Evolutionary conservation across 495 filamentous ascomycete species (phyloP).

Genomic region (Aspergillus leporis): DNA sequence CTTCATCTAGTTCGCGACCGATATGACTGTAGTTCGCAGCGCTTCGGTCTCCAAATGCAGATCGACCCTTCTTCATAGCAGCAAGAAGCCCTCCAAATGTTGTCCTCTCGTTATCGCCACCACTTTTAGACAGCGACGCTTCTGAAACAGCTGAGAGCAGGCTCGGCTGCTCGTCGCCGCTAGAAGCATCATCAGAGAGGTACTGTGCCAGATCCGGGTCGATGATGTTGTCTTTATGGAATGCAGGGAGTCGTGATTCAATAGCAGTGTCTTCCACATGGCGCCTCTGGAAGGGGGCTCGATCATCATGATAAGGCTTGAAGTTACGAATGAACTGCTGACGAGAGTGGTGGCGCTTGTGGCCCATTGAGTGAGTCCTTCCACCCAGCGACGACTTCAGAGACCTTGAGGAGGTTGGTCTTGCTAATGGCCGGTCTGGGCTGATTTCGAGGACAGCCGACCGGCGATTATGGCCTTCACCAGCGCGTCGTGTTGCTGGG

Average conservation of each 20-base stretch:
- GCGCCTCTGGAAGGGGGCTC: conserved; percentile 86
- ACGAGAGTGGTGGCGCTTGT: conserved; percentile 83
- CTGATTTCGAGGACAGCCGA: conserved; percentile 93
- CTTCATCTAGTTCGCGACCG: conserved; percentile 61
- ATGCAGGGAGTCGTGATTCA: conserved; percentile 76
- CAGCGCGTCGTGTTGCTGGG: conserved; percentile 79
- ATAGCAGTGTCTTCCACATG: conserved; percentile 60
- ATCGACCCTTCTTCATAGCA: conserved; percentile 71
- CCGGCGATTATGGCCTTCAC: conserved; percentile 75
- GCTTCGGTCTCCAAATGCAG: conserved; percentile 70
- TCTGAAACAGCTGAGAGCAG: conserved; percentile 73
- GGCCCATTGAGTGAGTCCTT: conserved; percentile 67
- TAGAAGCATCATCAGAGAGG: conserved; percentile 92
- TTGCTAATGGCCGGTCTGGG: conserved; percentile 65
- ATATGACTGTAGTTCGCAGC: conserved; percentile 60
- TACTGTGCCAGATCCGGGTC: conserved; percentile 94
- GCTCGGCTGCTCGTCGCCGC: conserved; percentile 87
- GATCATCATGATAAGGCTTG: conserved; percentile 65
- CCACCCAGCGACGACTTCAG: conserved; percentile 70
- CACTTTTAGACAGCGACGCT: conserved; percentile 46
- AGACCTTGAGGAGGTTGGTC: conserved; percentile 92
- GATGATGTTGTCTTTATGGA: conserved; percentile 97
- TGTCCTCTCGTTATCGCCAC: conserved; percentile 54
- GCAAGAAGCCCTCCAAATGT: conserved; percentile 56
- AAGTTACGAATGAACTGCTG: conserved; percentile 69